Evolutionary conservation across 208 protist genomes (phyloP).

Genomic region (Acanthamoeba healyi): DNA sequence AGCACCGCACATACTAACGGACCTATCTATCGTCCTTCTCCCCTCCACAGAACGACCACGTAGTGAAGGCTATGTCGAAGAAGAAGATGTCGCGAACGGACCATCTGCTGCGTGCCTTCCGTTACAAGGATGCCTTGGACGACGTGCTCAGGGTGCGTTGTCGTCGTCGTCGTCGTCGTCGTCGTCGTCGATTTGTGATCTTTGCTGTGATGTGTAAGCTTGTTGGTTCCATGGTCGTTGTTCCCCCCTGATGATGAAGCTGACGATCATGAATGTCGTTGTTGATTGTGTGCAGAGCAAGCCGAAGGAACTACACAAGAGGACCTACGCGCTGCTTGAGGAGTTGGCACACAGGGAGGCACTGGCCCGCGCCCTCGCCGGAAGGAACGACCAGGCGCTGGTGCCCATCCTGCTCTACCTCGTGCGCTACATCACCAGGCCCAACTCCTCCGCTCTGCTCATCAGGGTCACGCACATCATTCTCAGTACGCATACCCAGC

Average conservation of each 20-base stretch:
- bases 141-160: slow-evolving; percentile 62
- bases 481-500: slow-evolving; percentile 23
- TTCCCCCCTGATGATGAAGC: background rate
- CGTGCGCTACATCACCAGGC: slow-evolving; percentile 73
- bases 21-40: background rate
- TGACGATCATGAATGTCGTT: background rate
- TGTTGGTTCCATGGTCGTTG: background rate
- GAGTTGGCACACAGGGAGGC: slow-evolving; percentile 77
- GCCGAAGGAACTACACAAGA: too few relatives aligned
- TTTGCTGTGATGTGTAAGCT: background rate
- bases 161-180: background rate
- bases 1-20: too few relatives aligned
- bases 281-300: background rate
- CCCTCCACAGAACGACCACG: slow-evolving; percentile 18
- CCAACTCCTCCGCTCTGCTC: slow-evolving; percentile 77
- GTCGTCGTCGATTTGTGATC: background rate
- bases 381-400: slow-evolving; percentile 76
- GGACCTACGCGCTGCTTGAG: slow-evolving; percentile 77
- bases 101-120: slow-evolving; percentile 77
- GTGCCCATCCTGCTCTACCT: slow-evolving; percentile 80
- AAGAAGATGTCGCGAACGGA: slow-evolving; percentile 57
- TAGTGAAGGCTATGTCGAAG: background rate
- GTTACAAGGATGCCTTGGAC: slow-evolving; percentile 83
- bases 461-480: slow-evolving; percentile 77
- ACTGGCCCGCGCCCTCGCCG: slow-evolving; percentile 75